Evolutionary conservation across 179 eudicot genomes (phyloP).

Genomic region (Amaranthus tricolor): DNA sequence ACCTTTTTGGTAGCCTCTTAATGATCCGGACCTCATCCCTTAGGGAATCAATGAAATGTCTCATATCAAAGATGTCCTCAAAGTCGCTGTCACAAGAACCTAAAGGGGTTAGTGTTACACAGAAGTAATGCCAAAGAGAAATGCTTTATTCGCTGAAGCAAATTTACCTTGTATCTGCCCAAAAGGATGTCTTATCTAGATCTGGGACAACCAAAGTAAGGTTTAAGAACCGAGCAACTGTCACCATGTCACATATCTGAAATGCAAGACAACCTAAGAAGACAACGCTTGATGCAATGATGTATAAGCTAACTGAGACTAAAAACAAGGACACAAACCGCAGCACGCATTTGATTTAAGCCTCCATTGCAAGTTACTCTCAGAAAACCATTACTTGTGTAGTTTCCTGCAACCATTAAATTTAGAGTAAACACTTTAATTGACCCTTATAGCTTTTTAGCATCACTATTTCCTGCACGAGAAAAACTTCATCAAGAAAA

Average conservation of each 20-base stretch:
- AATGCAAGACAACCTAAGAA: constrained; percentile 25
- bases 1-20: constrained; percentile 77
- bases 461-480: background rate
- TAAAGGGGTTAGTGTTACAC: constrained; percentile 10
- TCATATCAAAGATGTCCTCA: constrained; percentile 90
- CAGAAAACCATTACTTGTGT: constrained; percentile 81
- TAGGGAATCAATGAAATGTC: constrained; percentile 83
- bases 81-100: constrained; percentile 62
- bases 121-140: constrained; percentile 2
- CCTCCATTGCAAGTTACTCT: constrained; percentile 95
- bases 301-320: constrained; percentile 16
- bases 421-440: background rate
- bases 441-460: background rate
- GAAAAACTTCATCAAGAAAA: background rate
- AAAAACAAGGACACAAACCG: constrained; percentile 55
- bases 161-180: constrained; percentile 94
- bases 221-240: constrained; percentile 86
- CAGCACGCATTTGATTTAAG: constrained; percentile 99
- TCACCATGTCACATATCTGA: constrained; percentile 99
- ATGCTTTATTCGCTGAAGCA: constrained; percentile 1
- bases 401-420: constrained; percentile 63
- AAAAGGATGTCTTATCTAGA: constrained; percentile 96
- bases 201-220: constrained; percentile 95
- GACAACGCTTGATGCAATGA: constrained; percentile 13
- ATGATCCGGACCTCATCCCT: constrained; percentile 86